phyloP scores from a whole-genome alignment of 2,329 filamentous ascomycete genomes.

The Xylariaceae sp. region DNA sequence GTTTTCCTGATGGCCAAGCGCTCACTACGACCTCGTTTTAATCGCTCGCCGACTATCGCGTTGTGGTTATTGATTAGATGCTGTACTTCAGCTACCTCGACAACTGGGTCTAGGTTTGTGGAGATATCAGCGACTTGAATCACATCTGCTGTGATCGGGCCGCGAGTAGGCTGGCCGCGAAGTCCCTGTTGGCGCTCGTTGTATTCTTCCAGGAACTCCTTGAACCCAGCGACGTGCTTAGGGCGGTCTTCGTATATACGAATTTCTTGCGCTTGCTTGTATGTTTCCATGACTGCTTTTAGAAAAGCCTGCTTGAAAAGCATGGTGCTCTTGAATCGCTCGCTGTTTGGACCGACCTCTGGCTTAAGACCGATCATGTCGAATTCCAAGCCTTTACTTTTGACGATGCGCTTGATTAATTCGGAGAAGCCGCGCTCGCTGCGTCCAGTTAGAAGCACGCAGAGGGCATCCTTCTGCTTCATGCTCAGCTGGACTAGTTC shows the following conservation, averaged over 20 bases:
- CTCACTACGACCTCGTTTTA: conserved; percentile 47
- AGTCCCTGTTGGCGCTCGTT: conserved; percentile 64
- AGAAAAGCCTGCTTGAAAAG: conserved; percentile 90
- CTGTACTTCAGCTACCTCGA: conserved; percentile 63
- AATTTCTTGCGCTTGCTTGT: conserved; percentile 81
- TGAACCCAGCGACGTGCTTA: conserved; percentile 79
- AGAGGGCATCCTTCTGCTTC: conserved; percentile 83
- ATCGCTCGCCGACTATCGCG: conserved; percentile 53
- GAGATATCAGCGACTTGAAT: conserved; percentile 83
- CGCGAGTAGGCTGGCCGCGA: conserved; percentile 61
- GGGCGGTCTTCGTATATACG: conserved; percentile 73
- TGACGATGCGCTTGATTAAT: conserved; percentile 80
- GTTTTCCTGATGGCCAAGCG: conserved; percentile 80
- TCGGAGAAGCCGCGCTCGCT: conserved; percentile 78
- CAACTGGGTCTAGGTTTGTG: conserved; percentile 52
- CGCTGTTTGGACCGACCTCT: conserved; percentile 76
- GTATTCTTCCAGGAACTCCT: conserved; percentile 81
- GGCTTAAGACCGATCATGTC: conserved; percentile 91
- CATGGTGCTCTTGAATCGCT: conserved; percentile 84
- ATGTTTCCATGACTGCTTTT: conserved; percentile 82
- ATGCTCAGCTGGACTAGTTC: conserved; percentile 82
- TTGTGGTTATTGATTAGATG: conserved; percentile 92
- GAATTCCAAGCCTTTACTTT: conserved; percentile 80
- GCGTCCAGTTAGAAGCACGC: conserved; percentile 86
- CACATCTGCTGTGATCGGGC: conserved; percentile 77